Evolutionary conservation across 371 early-diverging fungal species (phyloP).

Genomic region (Syncephalastrum contaminatum): DNA sequence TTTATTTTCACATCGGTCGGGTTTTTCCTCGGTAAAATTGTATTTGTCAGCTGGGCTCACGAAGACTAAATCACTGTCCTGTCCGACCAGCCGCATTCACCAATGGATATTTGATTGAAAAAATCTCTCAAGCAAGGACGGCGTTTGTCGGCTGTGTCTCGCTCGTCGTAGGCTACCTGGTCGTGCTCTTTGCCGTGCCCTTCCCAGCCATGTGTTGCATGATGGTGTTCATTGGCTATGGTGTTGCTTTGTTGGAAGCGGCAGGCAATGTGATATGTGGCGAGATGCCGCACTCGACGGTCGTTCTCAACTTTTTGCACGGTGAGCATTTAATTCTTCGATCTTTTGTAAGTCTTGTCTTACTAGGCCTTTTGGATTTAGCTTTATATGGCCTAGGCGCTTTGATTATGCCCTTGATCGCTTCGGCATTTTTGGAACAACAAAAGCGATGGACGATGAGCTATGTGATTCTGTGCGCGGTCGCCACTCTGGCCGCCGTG

Average conservation of each 20-base stretch:
- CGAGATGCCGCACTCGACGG: slow-evolving; percentile 17
- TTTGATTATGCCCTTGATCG: slow-evolving; percentile 21
- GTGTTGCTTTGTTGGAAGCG: slow-evolving; percentile 15
- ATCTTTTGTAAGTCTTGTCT: neutral
- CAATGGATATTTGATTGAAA: slow-evolving; percentile 22
- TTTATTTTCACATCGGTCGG: slow-evolving; percentile 22
- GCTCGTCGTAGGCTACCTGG: slow-evolving; percentile 15
- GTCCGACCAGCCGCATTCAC: slow-evolving; percentile 15
- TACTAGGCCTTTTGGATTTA: neutral
- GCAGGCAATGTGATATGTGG: slow-evolving; percentile 22
- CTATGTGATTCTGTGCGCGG: slow-evolving; percentile 18
- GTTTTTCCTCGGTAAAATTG: slow-evolving; percentile 17
- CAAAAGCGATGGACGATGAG: slow-evolving; percentile 13
- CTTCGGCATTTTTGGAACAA: slow-evolving; percentile 15
- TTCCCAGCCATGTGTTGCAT: slow-evolving; percentile 23
- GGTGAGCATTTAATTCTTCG: slow-evolving; percentile 8
- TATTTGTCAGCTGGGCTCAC: no score
- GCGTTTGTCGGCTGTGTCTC: slow-evolving; percentile 17
- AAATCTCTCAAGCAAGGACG: slow-evolving; percentile 15
- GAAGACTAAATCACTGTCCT: no score
- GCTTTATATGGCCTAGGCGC: slow-evolving; percentile 28
- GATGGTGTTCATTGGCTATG: slow-evolving; percentile 22
- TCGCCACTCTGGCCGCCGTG: slow-evolving; percentile 10
- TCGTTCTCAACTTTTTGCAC: slow-evolving; percentile 21
- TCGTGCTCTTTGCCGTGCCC: slow-evolving; percentile 16